A percentile compares a stretch with the other conserved stretches of the same genome.
phyloP scores from a whole-genome alignment of 352 stramenopile genomes.

The Globisporangium apiculatum region DNA sequence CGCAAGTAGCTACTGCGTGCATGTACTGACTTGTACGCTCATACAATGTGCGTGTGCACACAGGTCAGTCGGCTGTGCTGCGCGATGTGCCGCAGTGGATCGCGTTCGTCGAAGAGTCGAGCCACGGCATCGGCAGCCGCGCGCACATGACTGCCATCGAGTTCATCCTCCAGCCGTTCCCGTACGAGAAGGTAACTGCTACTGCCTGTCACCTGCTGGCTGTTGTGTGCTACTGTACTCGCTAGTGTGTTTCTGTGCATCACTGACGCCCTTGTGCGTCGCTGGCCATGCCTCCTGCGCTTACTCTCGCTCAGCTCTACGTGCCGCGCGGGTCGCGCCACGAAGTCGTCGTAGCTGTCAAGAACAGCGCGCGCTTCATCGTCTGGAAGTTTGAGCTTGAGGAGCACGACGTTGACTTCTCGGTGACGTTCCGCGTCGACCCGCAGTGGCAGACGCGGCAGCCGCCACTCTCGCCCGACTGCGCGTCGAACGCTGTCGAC shows the following conservation, averaged over 20 bases:
- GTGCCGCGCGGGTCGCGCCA: slow-evolving; percentile 28
- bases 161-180: slow-evolving; percentile 80
- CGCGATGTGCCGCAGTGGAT: slow-evolving; percentile 42
- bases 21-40: not conserved
- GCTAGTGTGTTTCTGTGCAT: not conserved
- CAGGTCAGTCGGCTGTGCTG: slow-evolving; percentile 15
- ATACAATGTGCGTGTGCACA: not conserved
- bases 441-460: slow-evolving; percentile 17
- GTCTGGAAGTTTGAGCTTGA: slow-evolving; percentile 83
- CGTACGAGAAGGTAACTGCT: slow-evolving; percentile 43
- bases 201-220: no score
- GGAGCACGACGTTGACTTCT: slow-evolving; percentile 78
- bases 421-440: slow-evolving; percentile 35
- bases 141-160: slow-evolving; percentile 78
- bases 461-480: not conserved
- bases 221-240: no score
- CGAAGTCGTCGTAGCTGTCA: slow-evolving; percentile 43
- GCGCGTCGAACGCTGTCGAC: not conserved
- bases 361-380: slow-evolving; percentile 45
- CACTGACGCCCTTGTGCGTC: not conserved
- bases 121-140: slow-evolving; percentile 32
- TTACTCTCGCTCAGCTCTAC: slow-evolving; percentile 6
- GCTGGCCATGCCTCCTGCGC: no score
- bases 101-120: slow-evolving; percentile 41
- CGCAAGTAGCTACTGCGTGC: not conserved